Evolutionary conservation across 163 green algal genomes (phyloP), one percentile per base, ranked within the genome.

Genomic region (Volvox carteri): DNA sequence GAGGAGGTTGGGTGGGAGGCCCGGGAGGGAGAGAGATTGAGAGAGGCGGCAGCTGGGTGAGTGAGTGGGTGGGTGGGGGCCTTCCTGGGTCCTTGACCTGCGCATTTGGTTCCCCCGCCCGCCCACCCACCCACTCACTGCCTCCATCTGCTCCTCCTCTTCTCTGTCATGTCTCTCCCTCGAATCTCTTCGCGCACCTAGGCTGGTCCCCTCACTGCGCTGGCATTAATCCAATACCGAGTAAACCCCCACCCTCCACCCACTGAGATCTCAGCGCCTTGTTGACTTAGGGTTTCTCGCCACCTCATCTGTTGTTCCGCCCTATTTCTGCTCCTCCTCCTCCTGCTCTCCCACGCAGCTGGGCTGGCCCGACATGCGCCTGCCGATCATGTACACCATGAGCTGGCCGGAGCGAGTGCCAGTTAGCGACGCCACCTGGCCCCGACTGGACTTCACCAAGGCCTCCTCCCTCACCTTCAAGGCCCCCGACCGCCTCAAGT

Each of bases 351-450:
- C n/a, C 58, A 14, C 65, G 52, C 95, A 98, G 95, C 93, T 99
- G 68, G 97, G 97, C 58, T 98, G 96, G 96, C 98, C 98, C 16
- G 97, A 99, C 95, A 99, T 99, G 98, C 95, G 97, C 3, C 95
- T 99, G 85, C 98, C 98, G 62, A 99, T 99, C 91, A 97, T 99
- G 81, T 99, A 99, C 95, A 99, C 98, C 56, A 97, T 99, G 95
- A 97, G 95, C 7, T 99, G 97, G 98, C 98, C 98, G 12, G 91
- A 98, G 92, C 96, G 98, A 30, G 91, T 99, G 35, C 83, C 93
- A 9, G 97, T 93, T 41, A 16, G 37, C 8, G 97, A 99, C 84
- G 78, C 95, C 70, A 99, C 97, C 16, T 99, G 97, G 97, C 97
- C 97, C 1, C 95, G 98, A 75, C 94, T 99, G 12, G 98, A 99